These are phyloP conservation scores for Neurospora pannonica DNA, from an alignment of 495 filamentous ascomycete genomes.

Conservation along the genomic window DNA sequence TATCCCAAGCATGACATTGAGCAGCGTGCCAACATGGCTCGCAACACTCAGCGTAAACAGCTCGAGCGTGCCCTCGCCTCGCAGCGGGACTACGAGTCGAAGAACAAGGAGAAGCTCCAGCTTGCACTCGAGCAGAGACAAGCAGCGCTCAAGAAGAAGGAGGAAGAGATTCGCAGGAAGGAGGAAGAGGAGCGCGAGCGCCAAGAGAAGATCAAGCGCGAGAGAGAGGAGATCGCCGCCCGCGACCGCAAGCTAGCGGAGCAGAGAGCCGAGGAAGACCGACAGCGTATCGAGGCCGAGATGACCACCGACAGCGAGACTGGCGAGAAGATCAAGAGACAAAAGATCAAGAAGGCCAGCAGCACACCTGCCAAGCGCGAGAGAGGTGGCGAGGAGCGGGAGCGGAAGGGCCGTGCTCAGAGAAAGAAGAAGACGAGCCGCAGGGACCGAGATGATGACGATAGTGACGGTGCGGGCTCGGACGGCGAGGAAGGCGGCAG, in stretches of 20 bases:
- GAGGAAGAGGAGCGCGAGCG: conserved; percentile 59
- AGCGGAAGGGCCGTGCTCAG: conserved; percentile 1
- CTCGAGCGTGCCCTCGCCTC: conserved; percentile 72
- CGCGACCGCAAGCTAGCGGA: conserved; percentile 62
- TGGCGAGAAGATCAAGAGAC: conserved; percentile 63
- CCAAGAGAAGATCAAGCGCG: conserved; percentile 68
- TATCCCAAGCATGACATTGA: conserved; percentile 87
- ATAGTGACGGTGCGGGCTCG: conserved; percentile 24
- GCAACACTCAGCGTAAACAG: conserved; percentile 86
- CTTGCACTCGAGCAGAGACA: conserved; percentile 68
- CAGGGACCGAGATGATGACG: conserved; percentile 1
- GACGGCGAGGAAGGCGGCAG: conserved; percentile 33
- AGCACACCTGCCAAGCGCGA: conserved; percentile 2
- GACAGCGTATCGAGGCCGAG: conserved; percentile 55
- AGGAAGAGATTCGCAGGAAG: conserved; percentile 54
- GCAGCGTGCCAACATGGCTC: conserved; percentile 91
- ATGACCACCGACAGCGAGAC: conserved; percentile 69
- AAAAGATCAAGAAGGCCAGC: conserved; percentile 50
- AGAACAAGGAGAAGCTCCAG: conserved; percentile 75
- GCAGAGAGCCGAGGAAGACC: conserved; percentile 63
- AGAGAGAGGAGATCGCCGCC: conserved; percentile 69
- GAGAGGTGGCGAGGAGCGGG: conserved; percentile 8
- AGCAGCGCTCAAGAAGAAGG: conserved; percentile 61
- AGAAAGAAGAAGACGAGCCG: conserved; percentile 11
- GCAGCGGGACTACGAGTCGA: conserved; percentile 87